These are phyloP conservation scores for Ceratocystis eucalypticola DNA, from an alignment of 2,329 filamentous ascomycete species.

Conservation along the genomic window DNA sequence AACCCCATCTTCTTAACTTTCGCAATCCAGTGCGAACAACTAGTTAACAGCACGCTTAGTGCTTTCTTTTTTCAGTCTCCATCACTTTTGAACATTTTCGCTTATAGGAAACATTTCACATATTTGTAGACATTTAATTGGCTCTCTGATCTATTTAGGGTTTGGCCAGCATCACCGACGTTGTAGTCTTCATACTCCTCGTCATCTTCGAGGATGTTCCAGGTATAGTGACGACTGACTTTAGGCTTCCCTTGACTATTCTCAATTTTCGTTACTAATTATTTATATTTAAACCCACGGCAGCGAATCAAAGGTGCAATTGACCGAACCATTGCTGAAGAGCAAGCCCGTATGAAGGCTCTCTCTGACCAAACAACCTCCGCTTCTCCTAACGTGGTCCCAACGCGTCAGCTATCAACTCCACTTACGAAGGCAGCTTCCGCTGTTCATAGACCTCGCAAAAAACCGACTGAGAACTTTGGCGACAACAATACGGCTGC, in stretches of 20 bases:
- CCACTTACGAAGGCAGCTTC: slow-evolving; percentile 20
- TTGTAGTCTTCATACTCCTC: background rate
- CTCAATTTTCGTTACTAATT: background rate
- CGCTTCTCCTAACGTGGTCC: slow-evolving; percentile 28
- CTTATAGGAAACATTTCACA: background rate
- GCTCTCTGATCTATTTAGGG: too few species aligned
- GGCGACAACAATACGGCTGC: slow-evolving; percentile 29
- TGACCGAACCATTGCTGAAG: slow-evolving; percentile 77
- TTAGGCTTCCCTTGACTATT: too few species aligned
- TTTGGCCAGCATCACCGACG: background rate
- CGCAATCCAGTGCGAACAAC: too few species aligned
- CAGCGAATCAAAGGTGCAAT: slow-evolving; percentile 75
- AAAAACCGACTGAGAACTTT: slow-evolving; percentile 21
- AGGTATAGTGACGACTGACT: slow-evolving; percentile 14
- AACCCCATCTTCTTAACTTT: too few species aligned
- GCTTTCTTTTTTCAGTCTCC: too few species aligned
- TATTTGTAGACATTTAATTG: background rate
- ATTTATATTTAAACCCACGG: background rate
- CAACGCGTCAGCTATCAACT: slow-evolving; percentile 29
- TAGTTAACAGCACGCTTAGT: too few species aligned
- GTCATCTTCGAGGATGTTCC: slow-evolving; percentile 20
- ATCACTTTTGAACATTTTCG: too few species aligned
- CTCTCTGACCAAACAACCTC: slow-evolving; percentile 33
- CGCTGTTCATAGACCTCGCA: slow-evolving; percentile 26
- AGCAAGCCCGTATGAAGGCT: slow-evolving; percentile 65